These are phyloP conservation scores for Casuarina cunninghamiana DNA, from an alignment of 306 rosid species.

Conservation along the genomic window DNA sequence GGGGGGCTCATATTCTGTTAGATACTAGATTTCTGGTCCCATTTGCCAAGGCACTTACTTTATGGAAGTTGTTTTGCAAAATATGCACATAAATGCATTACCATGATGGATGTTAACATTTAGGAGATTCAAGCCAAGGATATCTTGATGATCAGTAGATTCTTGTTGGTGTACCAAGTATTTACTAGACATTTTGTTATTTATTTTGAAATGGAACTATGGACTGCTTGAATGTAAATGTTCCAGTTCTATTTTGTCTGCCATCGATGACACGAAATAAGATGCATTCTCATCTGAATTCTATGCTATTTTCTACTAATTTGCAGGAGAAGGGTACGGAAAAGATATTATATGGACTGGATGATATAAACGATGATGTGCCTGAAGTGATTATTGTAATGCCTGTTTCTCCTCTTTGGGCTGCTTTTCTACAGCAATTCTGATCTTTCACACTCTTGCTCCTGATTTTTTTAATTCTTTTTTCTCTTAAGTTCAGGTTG, in stretches of 20 bases:
- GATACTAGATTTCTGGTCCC: background rate
- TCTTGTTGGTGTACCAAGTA: background rate
- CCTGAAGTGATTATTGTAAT: slow-evolving; percentile 73
- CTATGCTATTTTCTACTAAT: slow-evolving; percentile 17
- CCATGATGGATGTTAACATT: background rate
- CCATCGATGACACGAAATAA: background rate
- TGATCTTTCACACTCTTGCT: background rate
- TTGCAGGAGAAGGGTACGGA: slow-evolving; percentile 73
- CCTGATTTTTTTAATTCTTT: background rate
- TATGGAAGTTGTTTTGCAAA: background rate
- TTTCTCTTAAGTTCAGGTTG: slow-evolving; percentile 57
- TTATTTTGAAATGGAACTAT: slow-evolving; percentile 4
- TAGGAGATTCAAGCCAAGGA: background rate
- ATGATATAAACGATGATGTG: slow-evolving; percentile 66
- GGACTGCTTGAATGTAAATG: slow-evolving; percentile 9
- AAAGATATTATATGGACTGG: slow-evolving; percentile 73
- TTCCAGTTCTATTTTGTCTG: background rate
- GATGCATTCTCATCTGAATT: slow-evolving; percentile 4
- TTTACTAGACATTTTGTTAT: background rate
- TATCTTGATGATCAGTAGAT: background rate
- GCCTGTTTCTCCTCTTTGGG: slow-evolving; percentile 25
- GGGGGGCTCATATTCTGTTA: slow-evolving; percentile 5
- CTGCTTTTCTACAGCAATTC: slow-evolving; percentile 1
- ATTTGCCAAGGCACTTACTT: background rate
- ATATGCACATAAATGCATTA: background rate